Conservation (phyloP, 768 basidiomycete genomes). For the Infundibulicybe gibba region DNA sequence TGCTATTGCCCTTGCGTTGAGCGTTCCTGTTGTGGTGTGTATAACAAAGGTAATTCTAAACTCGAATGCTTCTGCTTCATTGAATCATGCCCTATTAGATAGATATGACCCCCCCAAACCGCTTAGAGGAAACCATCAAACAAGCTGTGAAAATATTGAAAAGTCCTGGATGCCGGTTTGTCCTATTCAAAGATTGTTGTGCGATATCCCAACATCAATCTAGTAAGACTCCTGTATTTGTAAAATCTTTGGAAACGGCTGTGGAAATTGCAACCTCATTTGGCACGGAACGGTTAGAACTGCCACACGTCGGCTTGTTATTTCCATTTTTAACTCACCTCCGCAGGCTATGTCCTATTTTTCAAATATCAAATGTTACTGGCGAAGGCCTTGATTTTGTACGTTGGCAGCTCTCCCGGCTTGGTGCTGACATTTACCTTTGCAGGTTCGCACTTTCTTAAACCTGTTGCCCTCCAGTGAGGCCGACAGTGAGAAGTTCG, state of each 20-base stretch:
- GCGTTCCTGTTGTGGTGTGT: constrained; percentile 90
- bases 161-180: constrained; percentile 88
- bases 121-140: constrained; percentile 86
- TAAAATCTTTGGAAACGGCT: constrained; percentile 77
- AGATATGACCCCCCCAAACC: constrained; percentile 95
- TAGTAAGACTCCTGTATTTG: constrained; percentile 81
- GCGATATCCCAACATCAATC: not conserved
- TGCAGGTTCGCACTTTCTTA: constrained; percentile 80
- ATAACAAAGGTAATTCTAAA: constrained; percentile 74
- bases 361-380: constrained; percentile 91
- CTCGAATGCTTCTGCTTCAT: not conserved
- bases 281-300: constrained; percentile 61
- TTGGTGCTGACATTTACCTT: not conserved
- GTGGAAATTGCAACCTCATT: constrained; percentile 76
- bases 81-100: constrained; percentile 42
- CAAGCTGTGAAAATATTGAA: constrained; percentile 91
- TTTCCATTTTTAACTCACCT: constrained; percentile 4
- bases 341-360: constrained; percentile 81
- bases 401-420: constrained; percentile 11
- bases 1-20: constrained; percentile 89
- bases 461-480: constrained; percentile 90
- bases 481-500: constrained; percentile 77
- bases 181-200: constrained; percentile 3
- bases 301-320: not conserved
- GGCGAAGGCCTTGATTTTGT: constrained; percentile 87